Evolutionary conservation across 345 rosid species (phyloP).

Genomic region (Camelina hispida): DNA sequence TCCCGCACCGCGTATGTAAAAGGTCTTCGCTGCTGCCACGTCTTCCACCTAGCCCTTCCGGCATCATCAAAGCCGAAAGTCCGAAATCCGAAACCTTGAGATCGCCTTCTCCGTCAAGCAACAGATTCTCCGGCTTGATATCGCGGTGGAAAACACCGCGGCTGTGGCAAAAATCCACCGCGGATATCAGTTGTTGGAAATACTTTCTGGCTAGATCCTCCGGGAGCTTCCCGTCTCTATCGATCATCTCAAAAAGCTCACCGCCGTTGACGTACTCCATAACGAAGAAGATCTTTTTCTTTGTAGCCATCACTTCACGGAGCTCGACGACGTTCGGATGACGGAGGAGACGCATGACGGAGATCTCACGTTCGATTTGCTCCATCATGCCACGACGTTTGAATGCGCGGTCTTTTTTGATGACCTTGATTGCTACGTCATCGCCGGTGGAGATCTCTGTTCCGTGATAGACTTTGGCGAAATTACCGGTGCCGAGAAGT

Average conservation of each 20-base stretch:
- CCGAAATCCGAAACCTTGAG: slow-evolving; percentile 85
- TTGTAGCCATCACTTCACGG: slow-evolving; percentile 81
- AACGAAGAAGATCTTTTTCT: slow-evolving; percentile 64
- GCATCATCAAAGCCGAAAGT: slow-evolving; percentile 71
- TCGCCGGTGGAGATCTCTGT: slow-evolving; percentile 54
- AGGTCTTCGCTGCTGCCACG: slow-evolving; percentile 65
- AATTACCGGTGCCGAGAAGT: slow-evolving; percentile 76
- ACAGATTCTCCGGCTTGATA: slow-evolving; percentile 80
- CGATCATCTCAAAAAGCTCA: slow-evolving; percentile 70
- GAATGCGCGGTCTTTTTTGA: slow-evolving; percentile 57
- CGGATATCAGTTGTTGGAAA: slow-evolving; percentile 75
- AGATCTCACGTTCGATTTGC: slow-evolving; percentile 71
- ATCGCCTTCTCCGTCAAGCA: slow-evolving; percentile 70
- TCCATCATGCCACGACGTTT: slow-evolving; percentile 71
- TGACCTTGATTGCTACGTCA: slow-evolving; percentile 71
- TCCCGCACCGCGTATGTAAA: slow-evolving; percentile 82
- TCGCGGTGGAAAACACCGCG: slow-evolving; percentile 89
- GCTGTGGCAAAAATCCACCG: slow-evolving; percentile 81
- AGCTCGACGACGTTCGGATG: slow-evolving; percentile 77
- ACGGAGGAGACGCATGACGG: slow-evolving; percentile 77
- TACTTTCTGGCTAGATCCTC: slow-evolving; percentile 67
- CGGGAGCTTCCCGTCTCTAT: slow-evolving; percentile 60
- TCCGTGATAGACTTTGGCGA: slow-evolving; percentile 80
- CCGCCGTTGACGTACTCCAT: slow-evolving; percentile 89
- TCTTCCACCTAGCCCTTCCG: slow-evolving; percentile 58